Base-by-base conservation (phyloP, 2,329 filamentous ascomycete genomes). In the Huntiella bhutanensis region DNA sequence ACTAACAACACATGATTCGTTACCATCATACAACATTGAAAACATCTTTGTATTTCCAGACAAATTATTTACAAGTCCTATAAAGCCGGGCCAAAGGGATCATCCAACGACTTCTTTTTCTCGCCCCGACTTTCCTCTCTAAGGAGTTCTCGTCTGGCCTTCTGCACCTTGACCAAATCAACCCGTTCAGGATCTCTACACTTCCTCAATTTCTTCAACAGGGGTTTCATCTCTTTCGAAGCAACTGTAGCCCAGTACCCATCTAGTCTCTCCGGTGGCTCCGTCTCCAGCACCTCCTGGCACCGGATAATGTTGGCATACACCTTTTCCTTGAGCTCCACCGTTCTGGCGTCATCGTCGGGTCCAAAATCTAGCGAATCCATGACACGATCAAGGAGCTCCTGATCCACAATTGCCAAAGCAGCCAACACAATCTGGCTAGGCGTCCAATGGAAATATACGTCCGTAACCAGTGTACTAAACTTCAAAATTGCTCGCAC, bases 361-460 rank as follows among this genome's bases (percentile, higher is more conserved):
- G 55, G 54, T 37, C 59, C 60, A 4, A 49, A 45, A 38, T 56
- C 54, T 11, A 50, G 37, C 3, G 19, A 33, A 16, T 50, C 49
- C 12, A 53, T 46, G 6, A 51, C 36, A 8, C 48, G 48, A 35
- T 73, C 68, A 2, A 69, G 57, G 32, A 91, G 63, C 0, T 70
- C 73, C 36, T 67, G 63, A 57, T 96, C 88, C 0, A 79, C 82
- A 44, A 92, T 70, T 11, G 80, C 68, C 22, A 95, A 63, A 0
- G 87, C 77, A 0, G 84, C 80, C 50, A 96, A 71, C 77, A 87
- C 87, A 58, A 96, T 93, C 60, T 98, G 91, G 17, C 83, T 82
- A 0, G 91, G 91, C 0, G 88, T 88, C 63, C 83, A 96, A 61
- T 94, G 80, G 63, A 96, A 95, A 64, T 96, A 96, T n/a, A 76